Conservation (phyloP, 345 rosid species). For the Arabis hirsuta region DNA sequence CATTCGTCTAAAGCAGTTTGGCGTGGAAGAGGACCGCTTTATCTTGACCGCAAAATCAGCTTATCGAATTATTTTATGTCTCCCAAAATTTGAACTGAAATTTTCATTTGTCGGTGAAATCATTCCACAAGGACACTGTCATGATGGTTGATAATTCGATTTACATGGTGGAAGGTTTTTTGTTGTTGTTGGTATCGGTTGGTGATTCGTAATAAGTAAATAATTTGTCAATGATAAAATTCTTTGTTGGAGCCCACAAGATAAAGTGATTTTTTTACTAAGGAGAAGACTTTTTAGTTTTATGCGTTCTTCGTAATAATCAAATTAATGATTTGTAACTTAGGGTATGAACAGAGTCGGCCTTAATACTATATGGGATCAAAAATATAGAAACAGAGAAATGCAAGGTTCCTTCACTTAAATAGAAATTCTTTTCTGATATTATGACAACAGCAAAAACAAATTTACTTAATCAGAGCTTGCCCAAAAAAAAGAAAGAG, state of each 20-base stretch:
- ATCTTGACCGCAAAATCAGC: slow-evolving; percentile 41
- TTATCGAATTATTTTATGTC: slow-evolving; percentile 10
- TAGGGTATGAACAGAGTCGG: neutral
- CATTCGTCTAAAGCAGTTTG: neutral
- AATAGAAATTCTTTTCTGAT: too few species aligned
- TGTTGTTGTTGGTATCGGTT: slow-evolving; percentile 23
- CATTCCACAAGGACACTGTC: slow-evolving; percentile 34
- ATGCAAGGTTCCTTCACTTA: neutral
- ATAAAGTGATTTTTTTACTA: slow-evolving; percentile 19
- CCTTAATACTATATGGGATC: neutral
- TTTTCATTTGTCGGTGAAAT: slow-evolving; percentile 28
- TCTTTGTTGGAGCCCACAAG: slow-evolving; percentile 29
- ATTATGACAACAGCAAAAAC: neutral
- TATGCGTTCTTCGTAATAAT: neutral
- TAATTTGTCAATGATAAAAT: slow-evolving; percentile 36
- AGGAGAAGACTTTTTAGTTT: neutral
- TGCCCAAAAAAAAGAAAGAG: neutral
- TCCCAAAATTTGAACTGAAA: neutral
- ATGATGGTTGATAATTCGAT: slow-evolving; percentile 38
- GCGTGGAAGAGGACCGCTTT: slow-evolving; percentile 11
- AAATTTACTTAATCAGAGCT: slow-evolving; percentile 3
- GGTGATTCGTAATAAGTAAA: slow-evolving; percentile 10
- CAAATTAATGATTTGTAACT: neutral
- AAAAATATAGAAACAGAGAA: neutral
- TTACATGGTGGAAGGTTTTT: slow-evolving; percentile 27